Evolutionary conservation across 2,329 filamentous ascomycete species (phyloP).

Genomic region (Drechslerella stenobrocha): DNA sequence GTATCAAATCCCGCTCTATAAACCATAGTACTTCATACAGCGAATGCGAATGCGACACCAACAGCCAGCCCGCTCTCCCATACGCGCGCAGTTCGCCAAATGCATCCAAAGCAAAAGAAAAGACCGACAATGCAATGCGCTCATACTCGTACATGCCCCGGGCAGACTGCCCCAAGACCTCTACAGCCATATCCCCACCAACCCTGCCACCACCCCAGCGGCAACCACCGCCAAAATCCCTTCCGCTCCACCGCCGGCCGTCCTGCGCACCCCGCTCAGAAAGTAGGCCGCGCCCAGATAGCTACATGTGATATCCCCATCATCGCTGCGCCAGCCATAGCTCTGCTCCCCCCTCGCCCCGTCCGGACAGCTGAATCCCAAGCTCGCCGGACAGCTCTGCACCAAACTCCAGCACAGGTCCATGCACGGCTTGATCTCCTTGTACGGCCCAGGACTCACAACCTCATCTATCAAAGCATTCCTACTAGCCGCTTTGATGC

Average conservation of each 20-base stretch:
- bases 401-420: constrained; percentile 86
- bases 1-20: too few species aligned
- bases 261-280: constrained; percentile 17
- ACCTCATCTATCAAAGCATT: constrained; percentile 71
- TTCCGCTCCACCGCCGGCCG: background rate
- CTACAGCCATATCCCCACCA: too few species aligned
- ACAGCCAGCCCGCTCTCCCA: too few species aligned
- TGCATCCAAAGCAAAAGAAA: constrained; percentile 1
- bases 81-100: too few species aligned
- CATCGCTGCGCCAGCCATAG: constrained; percentile 58
- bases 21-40: too few species aligned
- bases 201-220: constrained; percentile 3
- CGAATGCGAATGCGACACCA: too few species aligned
- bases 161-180: too few species aligned
- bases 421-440: constrained; percentile 84
- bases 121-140: background rate
- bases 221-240: constrained; percentile 7
- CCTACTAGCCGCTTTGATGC: constrained; percentile 60
- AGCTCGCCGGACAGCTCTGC: constrained; percentile 74
- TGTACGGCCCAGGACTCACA: constrained; percentile 84
- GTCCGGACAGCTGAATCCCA: constrained; percentile 75
- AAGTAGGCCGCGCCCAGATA: constrained; percentile 56
- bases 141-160: constrained; percentile 4
- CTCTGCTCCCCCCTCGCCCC: constrained; percentile 58
- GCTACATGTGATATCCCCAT: constrained; percentile 55